These are phyloP conservation scores for Suillus clintonianus DNA, from an alignment of 768 basidiomycete genomes.

Conservation along the genomic window DNA sequence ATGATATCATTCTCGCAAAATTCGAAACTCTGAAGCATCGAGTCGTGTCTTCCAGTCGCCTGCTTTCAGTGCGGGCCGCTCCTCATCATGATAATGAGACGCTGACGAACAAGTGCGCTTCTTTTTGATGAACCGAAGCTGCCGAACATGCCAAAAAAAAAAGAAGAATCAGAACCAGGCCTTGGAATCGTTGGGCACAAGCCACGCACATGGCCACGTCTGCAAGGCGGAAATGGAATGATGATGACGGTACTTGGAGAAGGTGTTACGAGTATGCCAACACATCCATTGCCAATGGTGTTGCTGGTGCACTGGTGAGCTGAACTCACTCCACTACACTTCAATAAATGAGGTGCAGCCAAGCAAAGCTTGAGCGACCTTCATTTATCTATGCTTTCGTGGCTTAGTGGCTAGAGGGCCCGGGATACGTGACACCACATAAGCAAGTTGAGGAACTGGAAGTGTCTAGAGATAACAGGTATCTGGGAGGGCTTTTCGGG, in stretches of 20 bases:
- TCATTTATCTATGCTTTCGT: not conserved
- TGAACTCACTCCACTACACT: not conserved
- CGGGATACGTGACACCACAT: no score
- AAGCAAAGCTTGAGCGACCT: not conserved
- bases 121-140: not conserved
- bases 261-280: not conserved
- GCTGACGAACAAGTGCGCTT: not conserved
- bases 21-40: not conserved
- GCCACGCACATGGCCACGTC: not conserved
- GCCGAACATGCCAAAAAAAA: no score
- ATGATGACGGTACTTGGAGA: not conserved
- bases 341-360: not conserved
- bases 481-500: no score
- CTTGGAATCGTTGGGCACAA: not conserved
- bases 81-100: not conserved
- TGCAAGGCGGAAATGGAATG: not conserved
- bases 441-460: no score
- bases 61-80: not conserved
- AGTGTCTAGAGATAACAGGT: not conserved
- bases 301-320: not conserved
- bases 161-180: no score
- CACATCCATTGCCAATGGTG: not conserved
- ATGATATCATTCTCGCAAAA: not conserved
- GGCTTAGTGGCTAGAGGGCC: not conserved
- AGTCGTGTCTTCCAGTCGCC: not conserved